Conservation (phyloP, 768 basidiomycete species). For the Sarcomyxa edulis region DNA sequence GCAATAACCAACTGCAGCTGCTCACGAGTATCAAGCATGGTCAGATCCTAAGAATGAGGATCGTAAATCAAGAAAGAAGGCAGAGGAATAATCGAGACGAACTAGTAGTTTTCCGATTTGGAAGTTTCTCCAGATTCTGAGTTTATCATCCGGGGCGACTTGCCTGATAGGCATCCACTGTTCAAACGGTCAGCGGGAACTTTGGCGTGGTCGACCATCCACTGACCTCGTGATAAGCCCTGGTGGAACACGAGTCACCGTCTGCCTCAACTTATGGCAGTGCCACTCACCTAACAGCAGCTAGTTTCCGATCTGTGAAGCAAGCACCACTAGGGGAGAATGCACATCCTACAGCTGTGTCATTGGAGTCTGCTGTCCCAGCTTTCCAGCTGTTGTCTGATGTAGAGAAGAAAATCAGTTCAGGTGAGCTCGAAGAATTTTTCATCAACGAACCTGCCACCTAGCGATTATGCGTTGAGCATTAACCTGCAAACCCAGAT, state of each 20-base stretch:
- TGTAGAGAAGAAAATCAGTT: slow-evolving; percentile 11
- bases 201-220: too few species aligned
- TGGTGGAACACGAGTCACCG: too few species aligned
- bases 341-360: slow-evolving; percentile 41
- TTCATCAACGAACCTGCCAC: too few species aligned
- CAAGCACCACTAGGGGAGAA: slow-evolving; percentile 51
- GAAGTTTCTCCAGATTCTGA: slow-evolving; percentile 61
- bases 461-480: too few species aligned
- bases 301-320: slow-evolving; percentile 55
- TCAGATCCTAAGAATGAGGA: slow-evolving; percentile 32
- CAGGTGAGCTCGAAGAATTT: neutral
- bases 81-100: too few species aligned
- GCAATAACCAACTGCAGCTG: too few species aligned
- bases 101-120: slow-evolving; percentile 55
- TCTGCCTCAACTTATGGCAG: too few species aligned
- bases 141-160: slow-evolving; percentile 46
- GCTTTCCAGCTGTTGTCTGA: slow-evolving; percentile 56
- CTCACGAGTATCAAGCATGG: slow-evolving; percentile 59
- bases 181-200: too few species aligned
- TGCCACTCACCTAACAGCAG: too few species aligned
- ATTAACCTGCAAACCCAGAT: too few species aligned
- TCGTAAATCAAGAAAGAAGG: too few species aligned
- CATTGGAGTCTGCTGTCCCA: slow-evolving; percentile 50
- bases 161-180: slow-evolving; percentile 61
- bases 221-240: slow-evolving; percentile 59